Conservation (phyloP, 2,329 filamentous ascomycete species). For the Chrysosporium queenslandicum region DNA sequence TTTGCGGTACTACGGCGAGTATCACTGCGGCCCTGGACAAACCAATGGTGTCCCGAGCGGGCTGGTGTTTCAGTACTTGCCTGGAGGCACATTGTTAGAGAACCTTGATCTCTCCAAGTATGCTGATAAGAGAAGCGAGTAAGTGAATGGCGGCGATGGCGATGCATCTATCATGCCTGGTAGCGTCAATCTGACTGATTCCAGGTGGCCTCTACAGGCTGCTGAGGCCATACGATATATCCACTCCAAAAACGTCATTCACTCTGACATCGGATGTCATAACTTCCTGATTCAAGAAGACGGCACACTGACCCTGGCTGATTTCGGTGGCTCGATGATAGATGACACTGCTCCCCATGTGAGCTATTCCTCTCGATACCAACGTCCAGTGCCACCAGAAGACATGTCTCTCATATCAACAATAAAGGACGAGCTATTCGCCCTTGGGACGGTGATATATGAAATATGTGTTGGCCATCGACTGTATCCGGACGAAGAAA, state of each 20-base stretch:
- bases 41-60: constrained; percentile 8
- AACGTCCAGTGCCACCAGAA: neutral
- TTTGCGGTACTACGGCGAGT: constrained; percentile 12
- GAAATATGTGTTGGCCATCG: constrained; percentile 6
- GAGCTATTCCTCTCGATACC: constrained; percentile 6
- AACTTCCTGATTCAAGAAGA: constrained; percentile 11
- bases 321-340: constrained; percentile 13
- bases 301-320: constrained; percentile 1
- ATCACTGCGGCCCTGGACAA: neutral
- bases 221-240: constrained; percentile 12
- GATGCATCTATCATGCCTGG: neutral
- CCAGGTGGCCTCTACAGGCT: constrained; percentile 12
- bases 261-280: constrained; percentile 10
- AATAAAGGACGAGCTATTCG: constrained; percentile 7
- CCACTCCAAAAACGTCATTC: constrained; percentile 11
- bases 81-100: constrained; percentile 6
- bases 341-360: neutral
- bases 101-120: constrained; percentile 9
- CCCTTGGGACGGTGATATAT: constrained; percentile 8
- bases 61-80: constrained; percentile 10
- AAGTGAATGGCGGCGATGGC: too few species aligned
- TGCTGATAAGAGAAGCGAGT: neutral
- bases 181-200: neutral
- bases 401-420: neutral
- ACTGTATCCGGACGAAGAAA: constrained; percentile 1